Conservation (phyloP, 1,284 basidiomycete species). For the Wallemia hederae region DNA sequence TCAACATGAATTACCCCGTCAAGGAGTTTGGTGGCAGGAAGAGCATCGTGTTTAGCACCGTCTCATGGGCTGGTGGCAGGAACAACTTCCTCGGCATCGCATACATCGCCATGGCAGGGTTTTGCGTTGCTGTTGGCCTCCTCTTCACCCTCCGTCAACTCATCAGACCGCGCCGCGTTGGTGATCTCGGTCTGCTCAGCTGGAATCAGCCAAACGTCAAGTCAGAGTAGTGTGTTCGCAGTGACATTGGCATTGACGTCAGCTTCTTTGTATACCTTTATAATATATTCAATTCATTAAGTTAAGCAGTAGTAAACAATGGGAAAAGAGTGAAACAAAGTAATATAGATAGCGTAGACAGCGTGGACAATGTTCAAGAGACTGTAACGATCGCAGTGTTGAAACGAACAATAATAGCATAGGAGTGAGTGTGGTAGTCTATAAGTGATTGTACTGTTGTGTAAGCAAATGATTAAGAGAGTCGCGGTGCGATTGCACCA, state of each 20-base stretch:
- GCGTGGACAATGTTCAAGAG: not conserved
- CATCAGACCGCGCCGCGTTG: conserved; percentile 39
- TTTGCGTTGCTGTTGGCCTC: conserved; percentile 66
- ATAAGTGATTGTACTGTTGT: not conserved
- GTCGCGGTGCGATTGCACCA: too few species aligned
- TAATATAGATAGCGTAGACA: not conserved
- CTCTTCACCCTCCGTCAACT: conserved; percentile 72
- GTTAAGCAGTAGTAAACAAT: not conserved
- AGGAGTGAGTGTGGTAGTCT: not conserved
- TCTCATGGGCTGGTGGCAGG: conserved; percentile 93
- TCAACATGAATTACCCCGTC: conserved; percentile 82
- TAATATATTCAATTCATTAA: not conserved
- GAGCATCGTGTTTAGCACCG: conserved; percentile 81
- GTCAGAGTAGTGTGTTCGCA: not conserved
- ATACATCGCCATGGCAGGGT: conserved; percentile 60
- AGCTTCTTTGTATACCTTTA: not conserved
- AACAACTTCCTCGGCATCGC: conserved; percentile 93
- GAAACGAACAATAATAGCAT: too few species aligned
- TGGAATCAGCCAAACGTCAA: not conserved
- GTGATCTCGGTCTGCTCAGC: not conserved
- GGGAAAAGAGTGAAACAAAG: not conserved
- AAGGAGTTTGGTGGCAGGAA: conserved; percentile 76
- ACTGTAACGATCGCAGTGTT: too few species aligned
- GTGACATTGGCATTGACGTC: too few species aligned
- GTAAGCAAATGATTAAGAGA: too few species aligned